A percentile compares a stretch with the other conserved stretches of the same genome.
phyloP scores from a whole-genome alignment of 2,329 filamentous ascomycete species.

The Fusarium sororula region DNA sequence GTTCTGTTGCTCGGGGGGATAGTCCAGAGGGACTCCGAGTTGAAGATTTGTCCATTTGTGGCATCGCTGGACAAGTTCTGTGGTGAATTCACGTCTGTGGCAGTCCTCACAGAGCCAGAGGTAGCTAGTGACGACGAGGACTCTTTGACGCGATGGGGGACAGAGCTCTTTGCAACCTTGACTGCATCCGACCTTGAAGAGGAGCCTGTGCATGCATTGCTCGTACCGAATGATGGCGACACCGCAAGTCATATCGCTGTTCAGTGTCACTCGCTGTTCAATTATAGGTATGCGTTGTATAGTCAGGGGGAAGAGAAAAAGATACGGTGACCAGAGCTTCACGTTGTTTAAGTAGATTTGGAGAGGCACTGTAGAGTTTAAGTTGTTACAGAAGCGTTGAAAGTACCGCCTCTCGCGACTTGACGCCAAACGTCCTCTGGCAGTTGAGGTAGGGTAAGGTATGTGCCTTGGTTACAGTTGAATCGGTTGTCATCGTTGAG shows the following conservation, averaged over 20 bases:
- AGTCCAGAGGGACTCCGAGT: background rate
- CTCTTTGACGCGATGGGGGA: slow-evolving; percentile 18
- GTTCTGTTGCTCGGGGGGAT: background rate
- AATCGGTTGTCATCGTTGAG: slow-evolving; percentile 3
- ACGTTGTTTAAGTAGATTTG: background rate
- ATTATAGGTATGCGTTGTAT: background rate
- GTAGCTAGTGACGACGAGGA: slow-evolving; percentile 35
- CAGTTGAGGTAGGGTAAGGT: background rate
- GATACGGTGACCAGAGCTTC: background rate
- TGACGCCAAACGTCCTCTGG: slow-evolving; percentile 18
- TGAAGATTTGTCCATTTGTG: slow-evolving; percentile 11
- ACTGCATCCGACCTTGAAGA: slow-evolving; percentile 45
- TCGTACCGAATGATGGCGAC: slow-evolving; percentile 39
- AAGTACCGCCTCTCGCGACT: background rate
- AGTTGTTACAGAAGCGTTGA: background rate
- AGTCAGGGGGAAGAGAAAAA: background rate
- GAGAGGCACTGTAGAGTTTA: background rate
- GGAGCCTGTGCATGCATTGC: slow-evolving; percentile 39
- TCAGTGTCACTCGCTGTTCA: background rate
- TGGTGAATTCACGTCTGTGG: slow-evolving; percentile 2
- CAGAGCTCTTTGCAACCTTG: slow-evolving; percentile 39
- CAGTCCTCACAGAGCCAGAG: slow-evolving; percentile 45
- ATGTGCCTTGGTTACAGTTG: background rate
- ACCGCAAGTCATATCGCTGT: slow-evolving; percentile 45
- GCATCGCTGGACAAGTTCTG: slow-evolving; percentile 9